Evolutionary conservation across 768 basidiomycete genomes (phyloP).

Genomic region (Naganishia friedmannii): DNA sequence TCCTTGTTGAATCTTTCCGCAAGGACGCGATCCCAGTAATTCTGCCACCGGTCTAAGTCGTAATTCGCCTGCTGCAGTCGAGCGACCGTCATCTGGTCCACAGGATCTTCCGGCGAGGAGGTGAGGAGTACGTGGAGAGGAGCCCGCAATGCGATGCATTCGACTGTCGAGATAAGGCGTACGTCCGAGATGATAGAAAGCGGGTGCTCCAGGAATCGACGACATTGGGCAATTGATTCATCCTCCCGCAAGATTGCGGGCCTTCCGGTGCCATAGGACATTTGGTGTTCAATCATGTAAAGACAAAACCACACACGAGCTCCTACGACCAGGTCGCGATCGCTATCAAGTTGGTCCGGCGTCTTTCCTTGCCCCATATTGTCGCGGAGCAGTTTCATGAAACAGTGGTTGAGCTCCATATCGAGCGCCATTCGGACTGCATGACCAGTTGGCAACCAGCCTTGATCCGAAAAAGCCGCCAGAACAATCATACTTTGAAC

Average conservation of each 20-base stretch:
- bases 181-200: conserved; percentile 88
- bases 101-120: conserved; percentile 67
- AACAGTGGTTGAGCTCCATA: conserved; percentile 85
- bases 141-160: conserved; percentile 84
- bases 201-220: conserved; percentile 77
- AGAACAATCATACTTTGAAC: conserved; percentile 92
- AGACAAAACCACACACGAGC: conserved; percentile 89
- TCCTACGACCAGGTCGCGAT: conserved; percentile 74
- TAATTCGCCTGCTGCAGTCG: conserved; percentile 69
- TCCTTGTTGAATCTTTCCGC: conserved; percentile 55
- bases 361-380: conserved; percentile 70
- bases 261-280: conserved; percentile 91
- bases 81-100: conserved; percentile 69
- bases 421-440: conserved; percentile 98
- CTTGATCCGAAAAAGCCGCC: conserved; percentile 90
- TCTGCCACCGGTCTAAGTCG: conserved; percentile 75
- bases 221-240: conserved; percentile 79
- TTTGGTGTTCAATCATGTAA: conserved; percentile 91
- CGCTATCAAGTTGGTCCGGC: conserved; percentile 60
- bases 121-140: conserved; percentile 76
- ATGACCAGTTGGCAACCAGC: conserved; percentile 89
- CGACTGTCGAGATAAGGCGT: conserved; percentile 89
- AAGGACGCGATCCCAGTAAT: conserved; percentile 50
- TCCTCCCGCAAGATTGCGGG: conserved; percentile 90
- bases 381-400: conserved; percentile 70